Evolutionary conservation across 805 yeast species (phyloP).

Genomic region (Yarrowia sp.): DNA sequence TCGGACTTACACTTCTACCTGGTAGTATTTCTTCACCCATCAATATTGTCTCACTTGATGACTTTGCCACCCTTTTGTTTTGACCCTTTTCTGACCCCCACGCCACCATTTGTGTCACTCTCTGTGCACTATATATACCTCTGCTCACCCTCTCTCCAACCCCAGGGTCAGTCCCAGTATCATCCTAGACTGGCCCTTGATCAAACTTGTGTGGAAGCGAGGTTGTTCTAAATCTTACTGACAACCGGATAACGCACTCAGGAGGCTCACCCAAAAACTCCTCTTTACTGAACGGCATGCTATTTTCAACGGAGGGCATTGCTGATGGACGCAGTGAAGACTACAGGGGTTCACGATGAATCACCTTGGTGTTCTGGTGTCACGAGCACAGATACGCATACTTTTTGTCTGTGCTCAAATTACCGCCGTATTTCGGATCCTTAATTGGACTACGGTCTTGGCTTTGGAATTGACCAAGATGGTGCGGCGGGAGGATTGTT

Average conservation of each 20-base stretch:
- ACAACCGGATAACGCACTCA: slow-evolving; percentile 31
- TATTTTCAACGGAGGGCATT: not conserved
- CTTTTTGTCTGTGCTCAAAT: not conserved
- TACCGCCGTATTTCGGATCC: slow-evolving; percentile 4
- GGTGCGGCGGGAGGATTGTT: not conserved
- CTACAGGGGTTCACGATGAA: not conserved
- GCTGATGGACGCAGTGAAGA: slow-evolving; percentile 10
- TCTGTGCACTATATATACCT: not conserved
- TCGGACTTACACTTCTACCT: no score
- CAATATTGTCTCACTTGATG: no score
- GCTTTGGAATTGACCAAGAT: not conserved
- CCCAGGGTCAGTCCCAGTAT: not conserved
- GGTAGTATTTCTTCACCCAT: no score
- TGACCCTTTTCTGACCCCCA: no score
- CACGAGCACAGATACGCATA: not conserved
- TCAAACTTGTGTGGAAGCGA: slow-evolving; percentile 6
- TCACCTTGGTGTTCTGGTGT: not conserved
- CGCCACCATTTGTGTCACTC: no score
- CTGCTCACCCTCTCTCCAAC: not conserved
- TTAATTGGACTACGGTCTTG: slow-evolving; percentile 4
- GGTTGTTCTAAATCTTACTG: not conserved
- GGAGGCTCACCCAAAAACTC: not conserved
- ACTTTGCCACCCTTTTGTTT: no score
- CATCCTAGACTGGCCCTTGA: slow-evolving; percentile 4
- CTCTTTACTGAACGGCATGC: not conserved